phyloP scores from a whole-genome alignment of 768 basidiomycete genomes.

The Rhizopogon rudus region DNA sequence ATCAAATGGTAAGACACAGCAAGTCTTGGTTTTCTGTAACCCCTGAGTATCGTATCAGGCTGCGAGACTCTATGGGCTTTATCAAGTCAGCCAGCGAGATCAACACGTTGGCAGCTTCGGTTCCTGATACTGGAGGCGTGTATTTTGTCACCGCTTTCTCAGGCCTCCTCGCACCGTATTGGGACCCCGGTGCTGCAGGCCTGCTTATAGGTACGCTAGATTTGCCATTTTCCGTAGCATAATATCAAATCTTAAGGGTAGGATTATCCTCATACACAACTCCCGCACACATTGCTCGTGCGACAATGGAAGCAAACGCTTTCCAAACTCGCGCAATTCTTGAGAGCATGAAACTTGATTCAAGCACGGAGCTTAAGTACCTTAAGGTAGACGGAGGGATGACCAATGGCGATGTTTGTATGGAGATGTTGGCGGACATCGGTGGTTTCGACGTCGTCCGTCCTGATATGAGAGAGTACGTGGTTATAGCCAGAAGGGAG shows the following conservation, averaged over 20 bases:
- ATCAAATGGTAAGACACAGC: conserved; percentile 68
- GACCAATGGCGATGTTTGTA: conserved; percentile 89
- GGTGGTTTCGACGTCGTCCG: conserved; percentile 90
- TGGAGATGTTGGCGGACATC: conserved; percentile 83
- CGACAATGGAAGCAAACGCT: conserved; percentile 93
- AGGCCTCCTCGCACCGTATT: conserved; percentile 94
- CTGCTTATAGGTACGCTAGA: conserved; percentile 61
- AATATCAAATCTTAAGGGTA: conserved; percentile 14
- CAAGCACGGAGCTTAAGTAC: conserved; percentile 69
- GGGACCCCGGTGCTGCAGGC: conserved; percentile 92
- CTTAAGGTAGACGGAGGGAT: conserved; percentile 98
- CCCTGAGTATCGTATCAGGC: conserved; percentile 35
- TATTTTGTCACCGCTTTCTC: conserved; percentile 98
- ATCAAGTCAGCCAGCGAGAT: conserved; percentile 80
- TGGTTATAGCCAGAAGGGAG: conserved; percentile 9
- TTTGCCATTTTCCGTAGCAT: background rate
- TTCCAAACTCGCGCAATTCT: conserved; percentile 95
- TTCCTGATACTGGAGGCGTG: conserved; percentile 77
- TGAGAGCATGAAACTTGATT: conserved; percentile 92
- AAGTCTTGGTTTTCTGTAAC: background rate
- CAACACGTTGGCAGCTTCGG: conserved; percentile 76
- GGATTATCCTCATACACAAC: conserved; percentile 86
- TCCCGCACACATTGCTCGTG: conserved; percentile 89
- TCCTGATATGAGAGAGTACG: conserved; percentile 95
- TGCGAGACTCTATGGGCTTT: conserved; percentile 85